Base-by-base conservation (phyloP, 495 filamentous ascomycete genomes). In the Trypethelium eluteriae region DNA sequence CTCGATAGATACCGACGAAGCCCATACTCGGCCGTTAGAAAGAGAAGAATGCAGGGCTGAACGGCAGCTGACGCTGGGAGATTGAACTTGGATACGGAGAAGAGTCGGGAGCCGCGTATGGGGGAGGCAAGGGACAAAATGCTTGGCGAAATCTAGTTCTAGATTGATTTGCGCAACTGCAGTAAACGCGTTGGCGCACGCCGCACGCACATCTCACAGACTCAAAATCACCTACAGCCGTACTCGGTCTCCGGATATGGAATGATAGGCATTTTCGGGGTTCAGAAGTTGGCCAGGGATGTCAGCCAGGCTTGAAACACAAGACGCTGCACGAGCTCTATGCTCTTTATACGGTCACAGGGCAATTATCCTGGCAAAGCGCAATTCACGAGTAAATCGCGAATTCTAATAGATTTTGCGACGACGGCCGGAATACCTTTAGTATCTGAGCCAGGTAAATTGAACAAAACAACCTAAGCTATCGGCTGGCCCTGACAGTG, bases 1-100 rank as follows among this genome's bases (percentile, higher is more conserved):
- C 93, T 76, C 86, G 89, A 81, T 92, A 97, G 64, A 99, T 84
- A 65, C 92, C 93, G 73, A 96, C 76, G 81, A 98, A 99, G 64
- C 81, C 85, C 86, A 89, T 89, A 41, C 32, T 71, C 41, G 38
- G 7, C 32, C 25, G 14, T 59, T 36, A 35, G 18, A 18, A 32
- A 59, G 53, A 32, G 53, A 35, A 59, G 32, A 59, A 59, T 59
- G 18, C 6, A 50, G 38, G 36, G 38, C 32, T 4, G 14, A 36
- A 2, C n/a, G 5, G 53, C 11, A 36, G 53, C 53, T 59, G 53
- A 59, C 36, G 18, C 53, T 34, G 53, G 53, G 53, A 59, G 36
- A 59, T 59, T 59, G 53, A 59, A 32, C 6, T 7, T 59, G 11
- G 18, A 59, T 59, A 59, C 53, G 53, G 53, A 59, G 53, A 14